A percentile compares a stretch with the other conserved stretches of the same genome.
Evolutionary conservation across 345 rosid species (phyloP).

Genomic region (Lepidium sativum): DNA sequence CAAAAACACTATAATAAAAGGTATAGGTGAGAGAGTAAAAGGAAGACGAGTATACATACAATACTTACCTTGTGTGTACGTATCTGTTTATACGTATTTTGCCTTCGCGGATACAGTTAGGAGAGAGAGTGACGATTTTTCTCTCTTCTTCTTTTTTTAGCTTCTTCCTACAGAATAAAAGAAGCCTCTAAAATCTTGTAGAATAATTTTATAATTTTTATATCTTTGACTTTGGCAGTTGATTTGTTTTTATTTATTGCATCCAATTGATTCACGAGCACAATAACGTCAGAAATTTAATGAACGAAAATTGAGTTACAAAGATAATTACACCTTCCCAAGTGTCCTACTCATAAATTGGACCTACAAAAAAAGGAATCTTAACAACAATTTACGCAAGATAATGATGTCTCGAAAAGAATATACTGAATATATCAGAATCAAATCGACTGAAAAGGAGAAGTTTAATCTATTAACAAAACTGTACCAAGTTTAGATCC

Average conservation of each 20-base stretch:
- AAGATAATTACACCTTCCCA: background rate
- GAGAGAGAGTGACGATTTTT: slow-evolving; percentile 21
- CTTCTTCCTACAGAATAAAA: slow-evolving; percentile 3
- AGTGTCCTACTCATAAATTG: slow-evolving; percentile 10
- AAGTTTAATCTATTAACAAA: background rate
- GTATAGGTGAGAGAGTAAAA: slow-evolving; percentile 18
- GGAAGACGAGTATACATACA: slow-evolving; percentile 22
- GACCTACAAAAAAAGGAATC: slow-evolving; percentile 11
- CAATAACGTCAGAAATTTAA: background rate
- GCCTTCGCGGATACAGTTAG: slow-evolving; percentile 31
- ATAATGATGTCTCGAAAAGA: background rate
- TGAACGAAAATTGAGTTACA: background rate
- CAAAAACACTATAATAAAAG: slow-evolving; percentile 20
- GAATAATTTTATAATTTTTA: background rate
- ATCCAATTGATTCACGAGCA: slow-evolving; percentile 26
- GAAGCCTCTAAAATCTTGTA: slow-evolving; percentile 12
- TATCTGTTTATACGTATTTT: slow-evolving; percentile 23
- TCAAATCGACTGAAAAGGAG: background rate
- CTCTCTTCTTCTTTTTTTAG: background rate
- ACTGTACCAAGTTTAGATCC: background rate
- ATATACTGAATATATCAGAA: background rate
- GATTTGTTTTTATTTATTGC: slow-evolving; percentile 28
- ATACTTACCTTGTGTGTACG: slow-evolving; percentile 5
- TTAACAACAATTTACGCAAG: slow-evolving; percentile 6
- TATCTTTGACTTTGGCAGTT: slow-evolving; percentile 24